A percentile compares a stretch with the other conserved stretches of the same genome.
phyloP scores from a whole-genome alignment of 2,329 filamentous ascomycete species.

The Venturia nashicola region DNA sequence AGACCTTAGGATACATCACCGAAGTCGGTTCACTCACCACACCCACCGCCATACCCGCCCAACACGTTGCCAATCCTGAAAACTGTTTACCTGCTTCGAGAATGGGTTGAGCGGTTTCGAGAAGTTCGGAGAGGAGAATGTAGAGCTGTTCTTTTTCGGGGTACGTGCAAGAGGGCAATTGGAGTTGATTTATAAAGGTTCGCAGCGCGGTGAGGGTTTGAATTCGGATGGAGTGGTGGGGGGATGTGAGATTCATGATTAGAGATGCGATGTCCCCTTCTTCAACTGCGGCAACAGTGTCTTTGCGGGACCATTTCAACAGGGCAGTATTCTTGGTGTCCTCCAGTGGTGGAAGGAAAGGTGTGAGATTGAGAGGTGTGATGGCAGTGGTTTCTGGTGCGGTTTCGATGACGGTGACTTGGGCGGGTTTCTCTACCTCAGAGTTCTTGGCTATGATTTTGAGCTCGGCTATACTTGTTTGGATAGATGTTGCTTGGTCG shows the following conservation, averaged over 20 bases:
- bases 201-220: conserved; percentile 48
- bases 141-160: conserved; percentile 68
- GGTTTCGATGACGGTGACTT: neutral
- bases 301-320: conserved; percentile 59
- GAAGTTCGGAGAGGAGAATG: conserved; percentile 66
- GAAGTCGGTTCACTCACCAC: conserved; percentile 69
- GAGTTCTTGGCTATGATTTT: neutral
- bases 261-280: conserved; percentile 61
- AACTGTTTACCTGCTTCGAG: conserved; percentile 45
- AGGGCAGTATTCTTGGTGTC: conserved; percentile 34
- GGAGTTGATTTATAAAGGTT: conserved; percentile 16
- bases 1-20: conserved; percentile 74
- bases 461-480: neutral
- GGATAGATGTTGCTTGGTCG: neutral
- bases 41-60: conserved; percentile 56
- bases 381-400: neutral
- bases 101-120: conserved; percentile 48
- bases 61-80: conserved; percentile 63
- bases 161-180: conserved; percentile 49
- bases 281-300: conserved; percentile 65
- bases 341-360: conserved; percentile 24
- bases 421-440: neutral
- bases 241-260: conserved; percentile 63
- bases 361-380: conserved; percentile 10
- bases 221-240: conserved; percentile 61